Evolutionary conservation across 306 rosid species (phyloP).

Genomic region (Lathyrus aphaca): DNA sequence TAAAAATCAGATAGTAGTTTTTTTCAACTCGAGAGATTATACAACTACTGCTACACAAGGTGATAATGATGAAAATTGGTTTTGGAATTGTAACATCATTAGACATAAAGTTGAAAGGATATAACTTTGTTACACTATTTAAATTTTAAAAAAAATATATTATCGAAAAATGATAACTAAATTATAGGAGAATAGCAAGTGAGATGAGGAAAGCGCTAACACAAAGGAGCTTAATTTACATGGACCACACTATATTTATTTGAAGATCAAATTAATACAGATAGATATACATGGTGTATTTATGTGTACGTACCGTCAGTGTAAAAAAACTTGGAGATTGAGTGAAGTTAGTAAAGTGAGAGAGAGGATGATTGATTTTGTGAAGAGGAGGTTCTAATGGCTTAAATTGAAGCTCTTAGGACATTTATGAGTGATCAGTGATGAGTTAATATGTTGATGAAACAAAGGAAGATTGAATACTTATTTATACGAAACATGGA

Average conservation of each 20-base stretch:
- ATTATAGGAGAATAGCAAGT: slow-evolving; percentile 26
- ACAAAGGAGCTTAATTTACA: neutral
- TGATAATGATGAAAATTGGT: too few species aligned
- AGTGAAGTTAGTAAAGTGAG: slow-evolving; percentile 1
- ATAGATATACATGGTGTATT: neutral
- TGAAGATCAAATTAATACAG: neutral
- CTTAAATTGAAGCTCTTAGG: neutral
- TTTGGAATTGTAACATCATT: slow-evolving; percentile 6
- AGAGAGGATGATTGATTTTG: slow-evolving; percentile 1
- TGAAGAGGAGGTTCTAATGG: neutral
- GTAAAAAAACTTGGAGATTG: slow-evolving; percentile 32
- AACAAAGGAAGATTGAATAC: neutral
- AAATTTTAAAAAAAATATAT: too few species aligned
- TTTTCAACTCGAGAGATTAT: too few species aligned
- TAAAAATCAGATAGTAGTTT: too few species aligned
- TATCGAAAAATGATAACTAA: too few species aligned
- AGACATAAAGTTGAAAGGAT: neutral
- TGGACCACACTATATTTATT: slow-evolving; percentile 31
- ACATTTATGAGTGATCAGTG: slow-evolving; percentile 8
- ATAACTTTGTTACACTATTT: too few species aligned
- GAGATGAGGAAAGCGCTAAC: neutral
- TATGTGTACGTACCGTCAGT: slow-evolving; percentile 38
- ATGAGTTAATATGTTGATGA: neutral
- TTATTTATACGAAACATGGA: slow-evolving; percentile 11
- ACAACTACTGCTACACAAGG: too few species aligned